Conservation (phyloP, 768 basidiomycete species). For the Tulasnella sp. region DNA sequence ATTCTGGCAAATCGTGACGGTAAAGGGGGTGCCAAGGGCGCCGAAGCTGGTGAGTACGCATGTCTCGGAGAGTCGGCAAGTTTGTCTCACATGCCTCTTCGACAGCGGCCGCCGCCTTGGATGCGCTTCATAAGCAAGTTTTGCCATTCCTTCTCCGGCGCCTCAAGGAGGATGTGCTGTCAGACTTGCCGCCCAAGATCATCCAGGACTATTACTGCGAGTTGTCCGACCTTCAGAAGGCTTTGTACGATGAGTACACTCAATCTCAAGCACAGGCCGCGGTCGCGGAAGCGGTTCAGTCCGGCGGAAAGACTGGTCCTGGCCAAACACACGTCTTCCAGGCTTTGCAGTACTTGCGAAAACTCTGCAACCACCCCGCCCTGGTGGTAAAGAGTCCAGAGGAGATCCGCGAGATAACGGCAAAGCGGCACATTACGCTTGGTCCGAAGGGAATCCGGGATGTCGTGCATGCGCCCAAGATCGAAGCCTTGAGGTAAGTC, state of each 20-base stretch:
- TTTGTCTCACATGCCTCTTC: conserved; percentile 11
- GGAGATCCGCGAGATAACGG: conserved; percentile 50
- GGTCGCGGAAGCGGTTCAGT: conserved; percentile 50
- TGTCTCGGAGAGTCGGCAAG: not conserved
- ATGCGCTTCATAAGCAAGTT: conserved; percentile 97
- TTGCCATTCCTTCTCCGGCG: conserved; percentile 95
- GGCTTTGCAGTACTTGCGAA: conserved; percentile 90
- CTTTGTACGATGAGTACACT: conserved; percentile 89
- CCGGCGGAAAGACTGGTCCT: conserved; percentile 31
- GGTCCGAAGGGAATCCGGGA: conserved; percentile 38
- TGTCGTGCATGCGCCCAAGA: conserved; percentile 87
- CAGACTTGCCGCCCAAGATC: conserved; percentile 96
- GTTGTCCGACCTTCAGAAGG: conserved; percentile 86
- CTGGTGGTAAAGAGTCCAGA: conserved; percentile 74
- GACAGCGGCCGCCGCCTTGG: conserved; percentile 83
- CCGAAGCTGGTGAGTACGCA: conserved; percentile 75
- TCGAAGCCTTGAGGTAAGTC: conserved; percentile 73
- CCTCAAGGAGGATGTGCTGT: conserved; percentile 91
- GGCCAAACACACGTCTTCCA: conserved; percentile 90
- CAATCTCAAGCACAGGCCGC: conserved; percentile 61
- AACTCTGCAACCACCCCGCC: conserved; percentile 95
- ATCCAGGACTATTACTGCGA: conserved; percentile 99
- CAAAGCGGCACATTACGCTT: conserved; percentile 30
- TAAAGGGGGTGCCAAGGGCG: conserved; percentile 71
- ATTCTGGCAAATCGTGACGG: conserved; percentile 92